Evolutionary conservation across 768 basidiomycete genomes (phyloP).

Genomic region (Phlegmacium glaucopus): DNA sequence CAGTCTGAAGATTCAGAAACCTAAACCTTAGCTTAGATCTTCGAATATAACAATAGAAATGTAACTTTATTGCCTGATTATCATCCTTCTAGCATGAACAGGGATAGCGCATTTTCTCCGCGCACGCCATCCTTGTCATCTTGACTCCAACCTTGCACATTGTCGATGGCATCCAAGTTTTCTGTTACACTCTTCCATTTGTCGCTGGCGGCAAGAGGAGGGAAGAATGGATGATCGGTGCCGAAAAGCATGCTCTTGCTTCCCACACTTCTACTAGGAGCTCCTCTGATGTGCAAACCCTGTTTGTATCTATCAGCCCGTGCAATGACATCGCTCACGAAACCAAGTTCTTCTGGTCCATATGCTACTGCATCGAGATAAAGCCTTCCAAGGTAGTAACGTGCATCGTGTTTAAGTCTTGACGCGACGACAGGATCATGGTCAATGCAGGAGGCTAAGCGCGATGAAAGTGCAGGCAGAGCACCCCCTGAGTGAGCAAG

Average conservation of each 20-base stretch:
- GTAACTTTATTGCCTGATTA: conserved; percentile 5
- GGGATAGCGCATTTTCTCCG: conserved; percentile 67
- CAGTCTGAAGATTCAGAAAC: conserved; percentile 89
- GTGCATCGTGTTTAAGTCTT: conserved; percentile 75
- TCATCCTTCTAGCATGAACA: conserved; percentile 53
- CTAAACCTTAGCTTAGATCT: conserved; percentile 27
- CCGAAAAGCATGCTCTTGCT: conserved; percentile 72
- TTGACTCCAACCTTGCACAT: conserved; percentile 57
- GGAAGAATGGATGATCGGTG: conserved; percentile 91
- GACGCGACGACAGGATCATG: conserved; percentile 81
- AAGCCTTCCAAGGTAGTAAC: conserved; percentile 77
- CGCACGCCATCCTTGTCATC: conserved; percentile 62
- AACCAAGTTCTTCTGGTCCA: conserved; percentile 80
- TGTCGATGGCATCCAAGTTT: conserved; percentile 76
- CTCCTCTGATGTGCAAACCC: conserved; percentile 25
- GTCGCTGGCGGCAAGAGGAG: conserved; percentile 61
- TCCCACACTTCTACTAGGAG: conserved; percentile 41
- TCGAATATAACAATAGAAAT: not conserved
- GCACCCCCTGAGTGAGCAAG: conserved; percentile 89
- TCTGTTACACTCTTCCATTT: conserved; percentile 87
- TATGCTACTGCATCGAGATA: conserved; percentile 89
- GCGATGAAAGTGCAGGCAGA: conserved; percentile 79
- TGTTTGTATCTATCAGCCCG: conserved; percentile 51
- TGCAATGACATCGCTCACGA: conserved; percentile 67
- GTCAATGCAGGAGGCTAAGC: conserved; percentile 78